Conservation (phyloP, 345 rosid species). For the thale cress (Arabidopsis thaliana) region DNA sequence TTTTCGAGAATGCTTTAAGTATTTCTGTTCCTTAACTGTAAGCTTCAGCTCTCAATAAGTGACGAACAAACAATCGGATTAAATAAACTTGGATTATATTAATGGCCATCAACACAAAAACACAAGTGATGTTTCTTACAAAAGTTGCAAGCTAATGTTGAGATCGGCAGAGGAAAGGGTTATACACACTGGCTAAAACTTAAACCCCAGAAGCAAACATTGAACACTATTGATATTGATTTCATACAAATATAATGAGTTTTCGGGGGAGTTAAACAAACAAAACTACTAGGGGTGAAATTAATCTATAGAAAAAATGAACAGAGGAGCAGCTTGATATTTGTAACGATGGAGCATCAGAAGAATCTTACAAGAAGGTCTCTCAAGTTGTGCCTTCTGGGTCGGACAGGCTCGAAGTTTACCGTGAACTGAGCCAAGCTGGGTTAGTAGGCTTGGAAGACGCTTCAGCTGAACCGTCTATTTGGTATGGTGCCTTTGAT, state of each 20-base stretch:
- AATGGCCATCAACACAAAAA: conserved; percentile 3
- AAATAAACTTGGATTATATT: conserved; percentile 8
- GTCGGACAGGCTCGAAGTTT: conserved; percentile 11
- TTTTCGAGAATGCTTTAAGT: not conserved
- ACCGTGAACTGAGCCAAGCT: conserved; percentile 64
- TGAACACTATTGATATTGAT: not conserved
- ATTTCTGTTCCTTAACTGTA: not conserved
- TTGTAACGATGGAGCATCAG: conserved; percentile 24
- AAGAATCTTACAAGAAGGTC: conserved; percentile 29
- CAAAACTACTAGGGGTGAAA: conserved; percentile 3
- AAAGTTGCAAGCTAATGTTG: conserved; percentile 26
- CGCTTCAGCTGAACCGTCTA: conserved; percentile 32
- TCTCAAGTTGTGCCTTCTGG: conserved; percentile 13
- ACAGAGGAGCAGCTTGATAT: conserved; percentile 13
- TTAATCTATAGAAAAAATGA: conserved; percentile 9
- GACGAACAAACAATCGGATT: not conserved
- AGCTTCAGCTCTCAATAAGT: not conserved
- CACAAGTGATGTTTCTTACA: conserved; percentile 24
- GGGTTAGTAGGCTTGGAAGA: conserved; percentile 56
- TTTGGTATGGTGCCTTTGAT: conserved; percentile 68
- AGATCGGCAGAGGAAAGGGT: conserved; percentile 13
- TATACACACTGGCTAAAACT: not conserved
- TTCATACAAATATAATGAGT: conserved; percentile 32
- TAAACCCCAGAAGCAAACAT: conserved; percentile 19
- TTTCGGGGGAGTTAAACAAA: not conserved